phyloP scores from a whole-genome alignment of 2,329 filamentous ascomycete genomes.

The Colletotrichum noveboracense region DNA sequence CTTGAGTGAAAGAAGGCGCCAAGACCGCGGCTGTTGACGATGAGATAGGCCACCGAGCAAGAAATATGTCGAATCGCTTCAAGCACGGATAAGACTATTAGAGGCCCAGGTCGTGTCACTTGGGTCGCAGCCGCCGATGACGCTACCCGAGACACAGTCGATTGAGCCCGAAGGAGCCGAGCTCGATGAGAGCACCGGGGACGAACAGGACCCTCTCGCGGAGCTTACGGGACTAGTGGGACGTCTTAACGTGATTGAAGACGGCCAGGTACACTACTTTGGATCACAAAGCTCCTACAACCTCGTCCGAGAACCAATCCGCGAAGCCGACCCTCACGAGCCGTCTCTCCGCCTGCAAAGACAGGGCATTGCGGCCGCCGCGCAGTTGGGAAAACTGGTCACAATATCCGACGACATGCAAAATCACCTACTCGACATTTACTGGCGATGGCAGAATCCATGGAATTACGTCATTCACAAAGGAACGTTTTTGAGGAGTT shows the following conservation, averaged over 20 bases:
- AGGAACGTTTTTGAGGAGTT: constrained; percentile 22
- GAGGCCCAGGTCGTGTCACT: constrained; percentile 20
- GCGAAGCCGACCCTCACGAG: not conserved
- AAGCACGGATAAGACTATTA: constrained; percentile 22
- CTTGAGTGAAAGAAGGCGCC: too few species aligned
- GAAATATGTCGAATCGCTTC: constrained; percentile 26
- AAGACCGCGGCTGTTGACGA: not conserved
- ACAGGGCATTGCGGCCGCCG: constrained; percentile 15
- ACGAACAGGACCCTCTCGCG: constrained; percentile 9
- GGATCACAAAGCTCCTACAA: constrained; percentile 28
- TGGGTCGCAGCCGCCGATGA: not conserved
- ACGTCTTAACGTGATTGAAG: constrained; percentile 18
- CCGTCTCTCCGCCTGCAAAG: constrained; percentile 2
- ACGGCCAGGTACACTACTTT: constrained; percentile 29
- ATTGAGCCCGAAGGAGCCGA: not conserved
- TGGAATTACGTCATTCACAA: constrained; percentile 31
- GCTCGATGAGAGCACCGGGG: not conserved
- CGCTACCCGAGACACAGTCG: not conserved
- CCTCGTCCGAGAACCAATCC: constrained; percentile 7
- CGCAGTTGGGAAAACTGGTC: constrained; percentile 13
- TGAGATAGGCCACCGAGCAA: constrained; percentile 28
- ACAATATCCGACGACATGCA: constrained; percentile 25
- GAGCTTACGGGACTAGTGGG: constrained; percentile 22
- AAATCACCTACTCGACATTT: constrained; percentile 29
- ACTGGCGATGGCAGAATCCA: constrained; percentile 31